Percentiles rank a stretch among this genome's conserved stretches.
phyloP scores from a whole-genome alignment of 345 rosid genomes.

The Linum lewisii region DNA sequence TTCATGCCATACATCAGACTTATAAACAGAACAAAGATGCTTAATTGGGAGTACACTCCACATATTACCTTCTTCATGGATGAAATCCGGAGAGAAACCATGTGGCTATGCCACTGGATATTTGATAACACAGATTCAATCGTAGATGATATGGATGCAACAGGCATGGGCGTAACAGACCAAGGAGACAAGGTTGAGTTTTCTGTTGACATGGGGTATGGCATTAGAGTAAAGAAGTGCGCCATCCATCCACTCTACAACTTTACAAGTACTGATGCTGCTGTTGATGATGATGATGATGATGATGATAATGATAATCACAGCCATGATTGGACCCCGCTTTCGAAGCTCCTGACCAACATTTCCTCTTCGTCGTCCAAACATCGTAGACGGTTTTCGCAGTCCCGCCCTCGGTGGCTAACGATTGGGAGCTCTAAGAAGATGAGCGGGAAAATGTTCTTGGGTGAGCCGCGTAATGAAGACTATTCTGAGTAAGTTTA shows the following conservation, averaged over 20 bases:
- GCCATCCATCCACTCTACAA: background rate
- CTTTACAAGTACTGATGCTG: too few relatives aligned
- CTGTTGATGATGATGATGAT: background rate
- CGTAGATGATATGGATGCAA: background rate
- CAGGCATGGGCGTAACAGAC: background rate
- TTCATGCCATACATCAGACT: background rate
- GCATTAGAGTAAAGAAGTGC: background rate
- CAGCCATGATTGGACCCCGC: too few relatives aligned
- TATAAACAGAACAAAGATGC: background rate
- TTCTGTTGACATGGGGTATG: slow-evolving; percentile 2
- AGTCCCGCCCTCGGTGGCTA: background rate
- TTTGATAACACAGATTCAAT: background rate
- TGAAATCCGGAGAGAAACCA: background rate
- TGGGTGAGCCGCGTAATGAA: too few relatives aligned
- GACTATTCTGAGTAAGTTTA: background rate
- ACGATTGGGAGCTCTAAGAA: background rate
- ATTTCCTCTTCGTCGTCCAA: background rate
- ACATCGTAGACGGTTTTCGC: background rate
- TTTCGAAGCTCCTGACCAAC: background rate
- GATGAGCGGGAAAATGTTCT: background rate
- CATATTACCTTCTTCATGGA: background rate
- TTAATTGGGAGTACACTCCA: slow-evolving; percentile 1
- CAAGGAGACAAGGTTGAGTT: slow-evolving; percentile 2
- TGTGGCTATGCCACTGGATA: slow-evolving; percentile 5
- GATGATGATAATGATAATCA: too few relatives aligned